Base-by-base conservation (phyloP, 2,329 filamentous ascomycete species). In the Cryphonectria parasitica region DNA sequence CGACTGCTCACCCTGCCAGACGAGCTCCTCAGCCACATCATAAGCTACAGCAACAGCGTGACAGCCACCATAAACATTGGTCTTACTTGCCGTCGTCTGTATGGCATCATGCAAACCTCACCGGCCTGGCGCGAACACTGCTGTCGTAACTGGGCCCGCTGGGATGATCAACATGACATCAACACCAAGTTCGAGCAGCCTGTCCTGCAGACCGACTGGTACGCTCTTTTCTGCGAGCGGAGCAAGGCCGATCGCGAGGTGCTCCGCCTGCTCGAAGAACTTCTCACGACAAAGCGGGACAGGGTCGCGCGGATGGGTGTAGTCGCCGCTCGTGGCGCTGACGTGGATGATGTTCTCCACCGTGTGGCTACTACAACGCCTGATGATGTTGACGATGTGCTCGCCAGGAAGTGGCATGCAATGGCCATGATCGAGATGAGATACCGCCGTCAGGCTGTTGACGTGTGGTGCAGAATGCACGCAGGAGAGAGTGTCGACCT, bases 81-180 rank as follows among this genome's bases (percentile, higher is more conserved):
- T 74, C 79, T 80, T 64, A 84, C 86, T 25, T 87, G 83, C 74
- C 83, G 81, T 71, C 82, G 83, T 72, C 82, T 89, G 72, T 80
- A 84, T 75, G 80, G 81, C 71, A 80, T 89, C 72, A 82, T 84
- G 31, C 84, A 84, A 72, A 85, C 86, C 62, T 87, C 87, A 34
- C 78, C 88, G 39, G 79, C 91, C 75, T 92, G 90, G 90, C 87
- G 88, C 54, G 78, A 83, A 71, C 85, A 89, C 74, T 92, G 90
- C 77, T 77, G 80, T 7, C 76, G 82, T 17, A 71, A 67, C 66
- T 92, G 88, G 79, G 82, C 78, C 54, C 87, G 83, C 74, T 92
- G 90, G 90, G 82, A 87, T 68, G 74, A 78, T 4, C 77, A 77
- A 36, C 84, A 87, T 76, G 78, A 82, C 5, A 75, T 87, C 8